Conservation (phyloP, 371 early-diverging fungal species). For the Catenaria anguillulae region DNA sequence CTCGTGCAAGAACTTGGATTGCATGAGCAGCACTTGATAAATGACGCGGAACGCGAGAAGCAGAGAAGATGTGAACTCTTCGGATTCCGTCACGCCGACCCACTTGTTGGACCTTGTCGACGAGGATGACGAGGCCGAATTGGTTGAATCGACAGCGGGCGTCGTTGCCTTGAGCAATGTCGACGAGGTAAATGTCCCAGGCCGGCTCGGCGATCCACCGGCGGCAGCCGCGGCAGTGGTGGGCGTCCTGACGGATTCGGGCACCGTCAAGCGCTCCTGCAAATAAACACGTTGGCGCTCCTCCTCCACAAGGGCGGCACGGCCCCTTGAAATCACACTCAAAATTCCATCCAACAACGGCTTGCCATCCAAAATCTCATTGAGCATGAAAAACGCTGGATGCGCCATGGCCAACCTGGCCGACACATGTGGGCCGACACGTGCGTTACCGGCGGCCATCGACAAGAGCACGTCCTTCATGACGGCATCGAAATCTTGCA, state of each 20-base stretch:
- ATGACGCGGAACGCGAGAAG: not conserved
- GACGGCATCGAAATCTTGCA: constrained; percentile 27
- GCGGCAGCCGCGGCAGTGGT: not conserved
- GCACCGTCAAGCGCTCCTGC: too few relatives aligned
- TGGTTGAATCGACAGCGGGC: too few relatives aligned
- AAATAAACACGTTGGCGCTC: too few relatives aligned
- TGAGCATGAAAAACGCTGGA: not conserved
- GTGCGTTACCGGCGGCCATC: too few relatives aligned
- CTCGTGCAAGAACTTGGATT: not conserved
- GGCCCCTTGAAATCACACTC: not conserved
- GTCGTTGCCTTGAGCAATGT: too few relatives aligned
- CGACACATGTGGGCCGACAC: too few relatives aligned
- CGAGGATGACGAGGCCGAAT: too few relatives aligned
- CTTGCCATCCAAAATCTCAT: not conserved
- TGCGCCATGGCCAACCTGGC: not conserved
- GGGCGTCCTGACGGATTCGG: not conserved
- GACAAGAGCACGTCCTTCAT: not conserved
- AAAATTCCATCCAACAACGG: not conserved
- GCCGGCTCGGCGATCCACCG: not conserved
- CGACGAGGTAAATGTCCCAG: too few relatives aligned
- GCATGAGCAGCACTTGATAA: not conserved
- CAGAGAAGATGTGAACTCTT: not conserved
- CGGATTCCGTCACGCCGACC: not conserved
- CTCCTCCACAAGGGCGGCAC: not conserved
- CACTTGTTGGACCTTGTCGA: not conserved